A percentile compares a stretch with the other conserved stretches of the same genome.
phyloP scores from a whole-genome alignment of 805 yeast genomes.

The Teunomyces pallodes region DNA sequence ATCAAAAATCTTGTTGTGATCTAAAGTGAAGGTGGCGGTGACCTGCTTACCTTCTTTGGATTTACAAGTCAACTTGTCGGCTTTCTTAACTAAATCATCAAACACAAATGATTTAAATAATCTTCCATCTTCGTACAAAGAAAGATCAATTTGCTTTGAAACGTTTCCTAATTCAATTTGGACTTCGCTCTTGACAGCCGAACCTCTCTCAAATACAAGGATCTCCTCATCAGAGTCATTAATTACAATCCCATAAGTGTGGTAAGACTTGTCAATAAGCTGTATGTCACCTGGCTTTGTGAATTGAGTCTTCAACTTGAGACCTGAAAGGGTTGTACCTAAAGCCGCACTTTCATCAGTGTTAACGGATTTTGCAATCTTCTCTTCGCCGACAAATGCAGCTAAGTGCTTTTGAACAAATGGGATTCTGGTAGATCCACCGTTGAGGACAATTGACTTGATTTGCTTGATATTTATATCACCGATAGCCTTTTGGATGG shows the following conservation, averaged over 20 bases:
- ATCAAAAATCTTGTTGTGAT: slow-evolving; percentile 49
- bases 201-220: slow-evolving; percentile 48
- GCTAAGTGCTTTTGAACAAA: slow-evolving; percentile 65
- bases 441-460: slow-evolving; percentile 72
- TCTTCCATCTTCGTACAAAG: slow-evolving; percentile 39
- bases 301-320: slow-evolving; percentile 59
- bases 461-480: slow-evolving; percentile 36
- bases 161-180: slow-evolving; percentile 37
- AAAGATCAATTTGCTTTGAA: slow-evolving; percentile 27
- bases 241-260: slow-evolving; percentile 43
- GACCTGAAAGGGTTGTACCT: slow-evolving; percentile 86
- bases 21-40: slow-evolving; percentile 44
- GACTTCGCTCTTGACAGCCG: slow-evolving; percentile 32
- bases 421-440: slow-evolving; percentile 92
- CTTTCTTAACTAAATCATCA: slow-evolving; percentile 22
- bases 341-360: slow-evolving; percentile 94
- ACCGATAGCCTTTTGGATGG: slow-evolving; percentile 52
- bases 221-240: slow-evolving; percentile 20
- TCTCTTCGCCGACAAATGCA: slow-evolving; percentile 55
- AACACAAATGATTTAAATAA: slow-evolving; percentile 27
- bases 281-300: slow-evolving; percentile 59
- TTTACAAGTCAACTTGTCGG: slow-evolving; percentile 41
- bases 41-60: slow-evolving; percentile 23
- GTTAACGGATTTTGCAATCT: slow-evolving; percentile 77
- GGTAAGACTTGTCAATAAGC: slow-evolving; percentile 54